These are phyloP conservation scores for Phytopythium vexans DNA, from an alignment of 352 stramenopile species.

Conservation along the genomic window DNA sequence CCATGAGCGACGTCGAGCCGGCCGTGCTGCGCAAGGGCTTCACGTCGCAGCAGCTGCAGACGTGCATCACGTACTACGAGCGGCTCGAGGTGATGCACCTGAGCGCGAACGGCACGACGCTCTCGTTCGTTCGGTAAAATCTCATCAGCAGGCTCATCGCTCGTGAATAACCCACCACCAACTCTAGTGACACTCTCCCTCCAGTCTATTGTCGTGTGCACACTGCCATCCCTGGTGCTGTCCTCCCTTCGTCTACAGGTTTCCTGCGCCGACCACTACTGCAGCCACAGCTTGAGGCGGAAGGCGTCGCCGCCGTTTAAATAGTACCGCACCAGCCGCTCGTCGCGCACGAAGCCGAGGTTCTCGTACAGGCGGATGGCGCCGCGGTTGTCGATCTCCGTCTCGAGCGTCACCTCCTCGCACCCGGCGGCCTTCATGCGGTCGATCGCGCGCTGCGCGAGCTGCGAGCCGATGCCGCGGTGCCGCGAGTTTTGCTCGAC, in stretches of 20 bases:
- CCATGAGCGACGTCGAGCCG: conserved; percentile 90
- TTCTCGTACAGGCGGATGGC: conserved; percentile 93
- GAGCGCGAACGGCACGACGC: conserved; percentile 66
- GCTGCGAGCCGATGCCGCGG: conserved; percentile 87
- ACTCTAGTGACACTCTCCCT: conserved; percentile 1
- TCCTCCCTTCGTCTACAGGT: not conserved
- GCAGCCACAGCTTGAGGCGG: conserved; percentile 90
- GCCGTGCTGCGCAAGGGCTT: conserved; percentile 97
- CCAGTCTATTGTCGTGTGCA: not conserved
- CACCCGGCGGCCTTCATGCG: conserved; percentile 80
- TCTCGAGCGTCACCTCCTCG: conserved; percentile 92
- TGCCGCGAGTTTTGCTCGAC: conserved; percentile 90
- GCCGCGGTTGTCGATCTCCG: conserved; percentile 90
- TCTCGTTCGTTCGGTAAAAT: conserved; percentile 62
- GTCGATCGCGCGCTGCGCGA: conserved; percentile 87
- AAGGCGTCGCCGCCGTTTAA: conserved; percentile 94
- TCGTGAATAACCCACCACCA: too few species aligned
- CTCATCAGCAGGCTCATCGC: not conserved
- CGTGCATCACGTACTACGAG: conserved; percentile 95
- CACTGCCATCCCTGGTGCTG: not conserved
- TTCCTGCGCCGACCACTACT: conserved; percentile 19
- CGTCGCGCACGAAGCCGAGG: conserved; percentile 91
- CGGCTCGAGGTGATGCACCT: conserved; percentile 80
- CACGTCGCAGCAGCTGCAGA: conserved; percentile 92
- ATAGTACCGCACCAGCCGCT: conserved; percentile 94